Base-by-base conservation (phyloP, 2,329 filamentous ascomycete genomes). In the Alternaria arborescens region DNA sequence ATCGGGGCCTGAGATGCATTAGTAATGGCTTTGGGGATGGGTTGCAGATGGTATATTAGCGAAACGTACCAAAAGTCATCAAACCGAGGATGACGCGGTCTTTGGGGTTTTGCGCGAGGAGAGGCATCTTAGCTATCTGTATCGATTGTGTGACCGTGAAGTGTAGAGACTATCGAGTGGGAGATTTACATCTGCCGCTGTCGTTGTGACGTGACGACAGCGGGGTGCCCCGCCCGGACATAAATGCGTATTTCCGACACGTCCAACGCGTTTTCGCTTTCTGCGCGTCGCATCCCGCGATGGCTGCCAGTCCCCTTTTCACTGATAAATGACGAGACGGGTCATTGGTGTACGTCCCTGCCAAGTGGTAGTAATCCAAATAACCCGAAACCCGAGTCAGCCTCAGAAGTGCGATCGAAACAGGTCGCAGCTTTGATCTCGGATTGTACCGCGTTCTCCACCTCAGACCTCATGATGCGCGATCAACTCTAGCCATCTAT, bases 81-180 rank as follows among this genome's bases (percentile, higher is more conserved):
- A 93, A 85, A 66, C 93, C 92, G 40, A 97, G 88, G 83, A 97
- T 92, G 71, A 93, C 83, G 65, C 91, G 87, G 65, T 89, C 85
- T 68, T 88, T 90, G 56, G 78, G 78, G 53, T 79, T 80, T 47
- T 79, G 67, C 20, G 72, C 67, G 24, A 74, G 60, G 28, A 74
- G 66, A 58, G 71, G 71, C 71, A 74, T 74, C 22, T 62, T 69
- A 51, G 43, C 28, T 12, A 12, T 16, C 6, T 50, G 12, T 34
- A 10, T 52, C 11, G 8, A 16, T 5, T 34, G 52, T 12, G 36
- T 8, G 14, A 46, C 20, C 16, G 26, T 52, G 22, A 36, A 8
- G 16, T 10, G 34, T 10, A 41, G 18, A 36, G 40, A 22, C 28
- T n/a, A 18, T n/a, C 6, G 50, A 26, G 18, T 5, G 10, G 26